Conservation (phyloP, 2,329 filamentous ascomycete genomes). For the Diaporthe sp. region DNA sequence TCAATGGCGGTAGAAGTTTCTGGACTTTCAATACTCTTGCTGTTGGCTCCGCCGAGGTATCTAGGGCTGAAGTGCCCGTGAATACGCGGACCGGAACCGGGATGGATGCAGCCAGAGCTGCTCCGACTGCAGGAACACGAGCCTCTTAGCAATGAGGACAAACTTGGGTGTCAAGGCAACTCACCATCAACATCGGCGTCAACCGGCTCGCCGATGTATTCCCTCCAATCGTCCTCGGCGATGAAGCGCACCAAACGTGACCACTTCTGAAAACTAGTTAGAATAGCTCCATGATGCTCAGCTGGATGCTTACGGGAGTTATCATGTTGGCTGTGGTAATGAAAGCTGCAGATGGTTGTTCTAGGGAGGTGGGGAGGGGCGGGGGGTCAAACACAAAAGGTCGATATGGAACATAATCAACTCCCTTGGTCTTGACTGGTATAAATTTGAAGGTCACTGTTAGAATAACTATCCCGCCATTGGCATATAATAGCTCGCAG, state of each 20-base stretch:
- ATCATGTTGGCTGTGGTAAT: not conserved
- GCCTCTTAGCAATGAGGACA: not conserved
- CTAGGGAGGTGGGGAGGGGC: no score
- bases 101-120: constrained; percentile 12
- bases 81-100: constrained; percentile 39
- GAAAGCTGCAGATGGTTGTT: not conserved
- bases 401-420: no score
- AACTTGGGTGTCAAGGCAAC: not conserved
- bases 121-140: constrained; percentile 11
- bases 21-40: not conserved
- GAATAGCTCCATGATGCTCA: not conserved
- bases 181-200: not conserved
- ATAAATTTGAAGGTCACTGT: not conserved
- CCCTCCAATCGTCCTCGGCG: constrained; percentile 14
- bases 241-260: constrained; percentile 29
- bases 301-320: not conserved
- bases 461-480: not conserved
- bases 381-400: no score
- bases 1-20: constrained; percentile 49
- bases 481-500: not conserved
- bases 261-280: constrained; percentile 10
- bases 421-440: no score
- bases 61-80: constrained; percentile 14
- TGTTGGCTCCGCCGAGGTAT: not conserved
- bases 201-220: constrained; percentile 25